These are phyloP conservation scores for Cryphonectria japonica DNA, from an alignment of 2,329 filamentous ascomycete species.

Conservation along the genomic window DNA sequence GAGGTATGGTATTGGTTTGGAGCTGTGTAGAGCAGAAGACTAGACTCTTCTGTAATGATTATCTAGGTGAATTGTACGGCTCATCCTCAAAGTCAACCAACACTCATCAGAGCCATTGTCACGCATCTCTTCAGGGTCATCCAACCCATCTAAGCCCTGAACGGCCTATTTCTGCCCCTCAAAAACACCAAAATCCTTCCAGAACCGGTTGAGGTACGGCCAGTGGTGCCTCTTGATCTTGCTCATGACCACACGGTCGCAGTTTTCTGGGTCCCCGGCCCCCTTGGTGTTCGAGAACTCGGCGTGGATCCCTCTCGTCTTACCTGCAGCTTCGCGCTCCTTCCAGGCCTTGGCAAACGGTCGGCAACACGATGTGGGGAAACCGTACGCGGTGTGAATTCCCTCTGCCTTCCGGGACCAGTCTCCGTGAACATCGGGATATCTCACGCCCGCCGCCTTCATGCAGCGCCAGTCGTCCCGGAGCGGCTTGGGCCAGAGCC, in stretches of 20 bases:
- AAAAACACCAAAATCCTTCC: neutral
- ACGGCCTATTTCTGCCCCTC: neutral
- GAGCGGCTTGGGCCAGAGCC: constrained; percentile 3
- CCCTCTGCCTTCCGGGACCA: neutral
- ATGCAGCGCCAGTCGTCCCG: constrained; percentile 6
- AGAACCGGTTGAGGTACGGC: constrained; percentile 5
- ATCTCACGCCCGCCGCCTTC: neutral
- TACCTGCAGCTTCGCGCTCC: neutral
- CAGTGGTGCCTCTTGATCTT: constrained; percentile 2
- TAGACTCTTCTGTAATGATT: too few species aligned
- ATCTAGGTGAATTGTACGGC: neutral
- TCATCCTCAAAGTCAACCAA: neutral
- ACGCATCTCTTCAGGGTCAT: neutral
- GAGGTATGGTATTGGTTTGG: neutral
- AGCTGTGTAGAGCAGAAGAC: neutral
- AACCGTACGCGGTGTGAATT: neutral
- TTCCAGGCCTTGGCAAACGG: neutral
- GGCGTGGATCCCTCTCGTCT: constrained; percentile 4
- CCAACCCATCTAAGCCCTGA: neutral
- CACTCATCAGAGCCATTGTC: neutral
- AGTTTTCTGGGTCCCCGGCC: neutral
- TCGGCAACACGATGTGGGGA: neutral
- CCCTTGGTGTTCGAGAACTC: constrained; percentile 5
- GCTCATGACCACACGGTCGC: constrained; percentile 3
- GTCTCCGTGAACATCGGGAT: neutral